phyloP scores from a whole-genome alignment of 73 alveolate genomes.

The Tetrahymena thermophila region DNA sequence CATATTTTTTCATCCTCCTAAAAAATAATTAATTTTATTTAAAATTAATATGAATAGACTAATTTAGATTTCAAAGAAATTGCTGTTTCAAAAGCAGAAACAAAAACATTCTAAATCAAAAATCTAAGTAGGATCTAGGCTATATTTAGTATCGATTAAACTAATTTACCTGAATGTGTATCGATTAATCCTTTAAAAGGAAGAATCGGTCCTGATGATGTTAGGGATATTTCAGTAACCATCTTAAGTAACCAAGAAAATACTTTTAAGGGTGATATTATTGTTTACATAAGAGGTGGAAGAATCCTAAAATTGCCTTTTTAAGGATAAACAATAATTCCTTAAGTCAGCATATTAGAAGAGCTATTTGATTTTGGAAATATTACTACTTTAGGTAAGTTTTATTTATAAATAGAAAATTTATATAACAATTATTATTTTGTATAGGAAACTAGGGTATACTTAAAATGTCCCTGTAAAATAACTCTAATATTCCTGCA shows the following conservation, averaged over 20 bases:
- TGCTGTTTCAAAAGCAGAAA: conserved; percentile 72
- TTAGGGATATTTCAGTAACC: conserved; percentile 66
- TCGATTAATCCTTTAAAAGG: conserved; percentile 65
- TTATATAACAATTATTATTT: background rate
- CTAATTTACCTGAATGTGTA: conserved; percentile 57
- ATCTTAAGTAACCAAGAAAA: conserved; percentile 78
- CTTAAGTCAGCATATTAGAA: conserved; percentile 86
- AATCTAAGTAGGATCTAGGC: conserved; percentile 71
- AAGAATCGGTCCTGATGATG: conserved; percentile 70
- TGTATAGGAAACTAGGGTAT: conserved; percentile 53
- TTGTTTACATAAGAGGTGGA: conserved; percentile 93
- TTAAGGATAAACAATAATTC: conserved; percentile 84
- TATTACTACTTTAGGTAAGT: conserved; percentile 64
- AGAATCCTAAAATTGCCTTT: conserved; percentile 74
- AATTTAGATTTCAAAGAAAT: conserved; percentile 72
- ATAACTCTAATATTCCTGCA: conserved; percentile 71
- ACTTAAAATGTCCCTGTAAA: conserved; percentile 74
- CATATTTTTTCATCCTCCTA: background rate
- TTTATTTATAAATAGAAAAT: background rate
- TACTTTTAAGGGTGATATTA: conserved; percentile 77
- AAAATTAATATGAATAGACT: conserved; percentile 9
- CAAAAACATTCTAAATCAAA: conserved; percentile 62
- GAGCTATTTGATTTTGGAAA: conserved; percentile 94
- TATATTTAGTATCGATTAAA: conserved; percentile 55
- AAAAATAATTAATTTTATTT: background rate